Evolutionary conservation across 1,284 basidiomycete species (phyloP), one percentile per base, ranked within the genome.

Genomic region (Fomitopsis pinicola): DNA sequence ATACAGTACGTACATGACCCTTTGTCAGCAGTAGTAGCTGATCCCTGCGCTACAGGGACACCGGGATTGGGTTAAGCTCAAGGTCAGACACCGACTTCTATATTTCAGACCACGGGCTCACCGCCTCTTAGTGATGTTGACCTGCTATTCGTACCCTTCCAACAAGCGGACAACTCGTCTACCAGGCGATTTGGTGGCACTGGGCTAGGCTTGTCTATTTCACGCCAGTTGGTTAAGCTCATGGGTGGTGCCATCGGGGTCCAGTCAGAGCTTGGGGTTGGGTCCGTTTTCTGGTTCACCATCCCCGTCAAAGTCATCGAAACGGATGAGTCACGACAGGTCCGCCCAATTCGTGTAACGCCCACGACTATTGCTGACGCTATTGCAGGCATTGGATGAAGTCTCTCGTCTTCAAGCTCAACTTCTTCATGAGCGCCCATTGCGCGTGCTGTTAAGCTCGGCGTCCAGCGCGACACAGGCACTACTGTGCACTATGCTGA

Each of bases 131-230:
- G 81, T 63, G 87, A 89, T 62, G 82, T 86, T 3, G 85, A 88
- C 56, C 76, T 83, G 10, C 72, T 90, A 2, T 90, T 89, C 63
- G 82, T 86, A 22, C 87, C 87, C 14, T 90, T 90, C 64, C 86
- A 87, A 64, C 88, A 90, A 72, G 88, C 87, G 10, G 88, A 90
- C 75, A 88, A 86, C 66, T 89, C 87, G 0, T 87, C 87, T 1
- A 89, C 88, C 17, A 81, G 87, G 28, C 80, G 84, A 5, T 90
- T 88, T 67, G 87, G 88, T 58, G 87, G 87, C 5, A 88, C 87
- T 17, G 86, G 86, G n/a, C 70, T 90, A 14, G 88, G 88, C 22
- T 72, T 90, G 17, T 88, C 86, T 7, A 91, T 91, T 63, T 89
- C 87, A 10, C 80, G 85, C 8, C 85, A 88, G 64, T 75, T 91